Conservation (phyloP, 805 yeast species). For the Kluyveromyces lactis region DNA sequence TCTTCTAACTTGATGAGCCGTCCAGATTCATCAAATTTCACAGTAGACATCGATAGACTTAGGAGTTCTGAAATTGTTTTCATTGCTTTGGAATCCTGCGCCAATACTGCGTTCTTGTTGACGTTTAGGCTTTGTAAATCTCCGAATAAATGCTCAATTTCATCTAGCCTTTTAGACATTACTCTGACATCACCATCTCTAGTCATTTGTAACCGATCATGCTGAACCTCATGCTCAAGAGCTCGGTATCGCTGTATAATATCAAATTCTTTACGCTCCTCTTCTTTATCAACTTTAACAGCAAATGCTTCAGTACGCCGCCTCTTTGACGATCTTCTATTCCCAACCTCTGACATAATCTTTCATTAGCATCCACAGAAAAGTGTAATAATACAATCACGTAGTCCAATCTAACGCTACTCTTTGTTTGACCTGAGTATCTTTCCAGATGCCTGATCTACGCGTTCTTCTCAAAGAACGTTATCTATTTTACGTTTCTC, state of each 20-base stretch:
- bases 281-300: not conserved
- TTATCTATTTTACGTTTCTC: too few species aligned
- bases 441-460: too few species aligned
- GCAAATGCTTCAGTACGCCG: not conserved
- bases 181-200: conserved; percentile 49
- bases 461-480: too few species aligned
- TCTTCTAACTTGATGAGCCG: conserved; percentile 42
- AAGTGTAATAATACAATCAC: too few species aligned
- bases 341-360: conserved; percentile 1
- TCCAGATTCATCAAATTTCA: conserved; percentile 50
- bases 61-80: conserved; percentile 53
- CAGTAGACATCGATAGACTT: conserved; percentile 52
- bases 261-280: conserved; percentile 18
- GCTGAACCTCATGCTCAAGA: conserved; percentile 21
- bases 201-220: conserved; percentile 42
- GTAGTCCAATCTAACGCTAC: too few species aligned
- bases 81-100: conserved; percentile 60
- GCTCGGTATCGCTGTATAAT: conserved; percentile 28
- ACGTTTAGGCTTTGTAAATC: conserved; percentile 32
- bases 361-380: too few species aligned
- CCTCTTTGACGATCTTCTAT: conserved; percentile 3
- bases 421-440: too few species aligned
- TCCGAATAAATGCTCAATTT: conserved; percentile 40
- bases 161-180: conserved; percentile 37
- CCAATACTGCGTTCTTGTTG: conserved; percentile 35